Evolutionary conservation across 495 filamentous ascomycete genomes (phyloP).

Genomic region (Hyaloscypha hepaticicola): DNA sequence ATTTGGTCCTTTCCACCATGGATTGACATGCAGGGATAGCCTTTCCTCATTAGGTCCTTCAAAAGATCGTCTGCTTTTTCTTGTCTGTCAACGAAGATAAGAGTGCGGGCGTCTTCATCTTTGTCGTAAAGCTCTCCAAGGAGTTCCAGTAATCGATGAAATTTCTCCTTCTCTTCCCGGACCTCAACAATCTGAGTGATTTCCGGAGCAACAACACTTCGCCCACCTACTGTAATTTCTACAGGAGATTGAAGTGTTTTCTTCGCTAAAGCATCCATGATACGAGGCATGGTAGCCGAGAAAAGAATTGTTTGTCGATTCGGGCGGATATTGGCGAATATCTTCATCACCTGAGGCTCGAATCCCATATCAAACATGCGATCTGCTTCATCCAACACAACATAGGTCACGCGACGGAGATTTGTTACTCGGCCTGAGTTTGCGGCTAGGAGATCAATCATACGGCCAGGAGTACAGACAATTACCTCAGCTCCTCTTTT

Average conservation of each 20-base stretch:
- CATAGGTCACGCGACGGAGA: constrained; percentile 81
- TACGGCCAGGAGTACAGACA: constrained; percentile 92
- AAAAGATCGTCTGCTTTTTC: constrained; percentile 88
- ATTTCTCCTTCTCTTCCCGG: constrained; percentile 78
- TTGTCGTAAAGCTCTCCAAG: constrained; percentile 83
- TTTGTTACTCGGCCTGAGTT: constrained; percentile 94
- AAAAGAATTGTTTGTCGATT: constrained; percentile 93
- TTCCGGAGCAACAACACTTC: constrained; percentile 88
- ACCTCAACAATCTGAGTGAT: constrained; percentile 95
- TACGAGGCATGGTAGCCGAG: constrained; percentile 93
- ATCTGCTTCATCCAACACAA: constrained; percentile 96
- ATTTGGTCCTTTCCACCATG: constrained; percentile 96
- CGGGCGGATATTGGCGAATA: constrained; percentile 85
- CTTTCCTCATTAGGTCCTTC: constrained; percentile 77
- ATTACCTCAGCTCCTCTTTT: constrained; percentile 95
- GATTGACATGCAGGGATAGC: constrained; percentile 94
- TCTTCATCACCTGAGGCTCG: constrained; percentile 96
- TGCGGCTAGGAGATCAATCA: constrained; percentile 92
- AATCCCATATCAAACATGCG: constrained; percentile 99
- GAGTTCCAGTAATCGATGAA: constrained; percentile 77
- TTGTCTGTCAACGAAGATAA: constrained; percentile 95
- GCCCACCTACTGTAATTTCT: constrained; percentile 89
- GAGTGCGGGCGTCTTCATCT: constrained; percentile 82
- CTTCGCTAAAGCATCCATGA: constrained; percentile 87
- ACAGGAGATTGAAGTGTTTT: constrained; percentile 84